A percentile compares a stretch with the other conserved stretches of the same genome.
These are phyloP conservation scores for Wallacemonas collosoma DNA, from an alignment of 208 protist genomes.

Conservation along the genomic window DNA sequence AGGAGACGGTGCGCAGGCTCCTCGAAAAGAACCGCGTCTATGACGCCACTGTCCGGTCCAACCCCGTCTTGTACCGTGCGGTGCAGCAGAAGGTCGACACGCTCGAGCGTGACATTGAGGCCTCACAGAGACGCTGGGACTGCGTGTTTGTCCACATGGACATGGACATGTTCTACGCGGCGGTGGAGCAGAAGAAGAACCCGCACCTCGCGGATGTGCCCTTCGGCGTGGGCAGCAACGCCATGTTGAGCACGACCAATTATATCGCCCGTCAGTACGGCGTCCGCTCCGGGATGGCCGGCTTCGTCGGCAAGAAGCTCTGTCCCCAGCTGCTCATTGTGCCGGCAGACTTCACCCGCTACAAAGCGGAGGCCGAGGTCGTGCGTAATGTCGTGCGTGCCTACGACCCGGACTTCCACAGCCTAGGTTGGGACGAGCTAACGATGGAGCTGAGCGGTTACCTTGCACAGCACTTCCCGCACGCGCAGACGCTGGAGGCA, in stretches of 20 bases:
- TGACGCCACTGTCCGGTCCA: conserved; percentile 24
- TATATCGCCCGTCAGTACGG: conserved; percentile 96
- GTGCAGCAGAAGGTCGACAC: conserved; percentile 55
- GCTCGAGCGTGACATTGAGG: conserved; percentile 67
- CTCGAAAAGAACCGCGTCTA: conserved; percentile 59
- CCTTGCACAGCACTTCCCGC: conserved; percentile 41
- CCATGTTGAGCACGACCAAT: conserved; percentile 96
- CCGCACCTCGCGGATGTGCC: conserved; percentile 88
- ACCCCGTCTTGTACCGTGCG: conserved; percentile 33
- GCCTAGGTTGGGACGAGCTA: conserved; percentile 81
- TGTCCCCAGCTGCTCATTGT: conserved; percentile 92
- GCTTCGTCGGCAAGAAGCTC: conserved; percentile 92
- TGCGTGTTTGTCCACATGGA: conserved; percentile 78
- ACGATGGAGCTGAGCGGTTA: conserved; percentile 88
- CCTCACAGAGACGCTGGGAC: conserved; percentile 48
- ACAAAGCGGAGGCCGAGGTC: conserved; percentile 63
- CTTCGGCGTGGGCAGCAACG: conserved; percentile 92
- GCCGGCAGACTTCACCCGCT: conserved; percentile 75
- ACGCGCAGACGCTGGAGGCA: conserved; percentile 12
- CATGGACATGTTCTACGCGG: conserved; percentile 95
- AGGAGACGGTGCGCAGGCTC: conserved; percentile 59
- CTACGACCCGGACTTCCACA: conserved; percentile 88
- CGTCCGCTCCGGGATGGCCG: conserved; percentile 96
- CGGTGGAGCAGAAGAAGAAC: conserved; percentile 93
- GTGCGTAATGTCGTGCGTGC: conserved; percentile 73